Evolutionary conservation across 1,284 basidiomycete genomes (phyloP).

Genomic region (Trichosporon sp.): DNA sequence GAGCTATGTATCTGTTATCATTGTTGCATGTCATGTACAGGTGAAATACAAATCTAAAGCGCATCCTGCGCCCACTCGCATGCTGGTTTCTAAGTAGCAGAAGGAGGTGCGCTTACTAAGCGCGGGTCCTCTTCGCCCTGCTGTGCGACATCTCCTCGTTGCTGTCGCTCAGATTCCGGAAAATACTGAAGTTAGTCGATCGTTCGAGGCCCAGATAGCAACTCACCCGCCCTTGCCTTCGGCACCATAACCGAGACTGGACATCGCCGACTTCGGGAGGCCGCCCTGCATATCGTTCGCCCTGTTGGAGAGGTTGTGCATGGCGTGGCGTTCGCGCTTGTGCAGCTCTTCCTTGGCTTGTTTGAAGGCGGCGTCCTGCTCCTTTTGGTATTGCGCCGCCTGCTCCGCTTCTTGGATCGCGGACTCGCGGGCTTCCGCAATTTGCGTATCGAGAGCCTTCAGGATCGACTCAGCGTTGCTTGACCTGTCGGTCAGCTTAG

Average conservation of each 20-base stretch:
- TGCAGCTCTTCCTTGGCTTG: background rate
- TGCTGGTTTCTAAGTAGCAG: background rate
- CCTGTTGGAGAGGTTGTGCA: background rate
- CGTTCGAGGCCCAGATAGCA: background rate
- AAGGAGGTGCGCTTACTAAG: background rate
- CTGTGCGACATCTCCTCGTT: background rate
- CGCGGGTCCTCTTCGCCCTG: conserved; percentile 3
- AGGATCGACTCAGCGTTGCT: conserved; percentile 63
- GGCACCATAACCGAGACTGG: background rate
- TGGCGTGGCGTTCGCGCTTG: background rate
- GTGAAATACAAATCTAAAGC: conserved; percentile 1
- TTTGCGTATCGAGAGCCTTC: conserved; percentile 54
- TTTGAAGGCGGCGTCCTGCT: conserved; percentile 12
- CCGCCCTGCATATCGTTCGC: background rate
- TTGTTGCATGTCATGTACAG: conserved; percentile 6
- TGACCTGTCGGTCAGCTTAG: conserved; percentile 55
- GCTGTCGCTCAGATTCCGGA: background rate
- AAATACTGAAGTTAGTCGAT: background rate
- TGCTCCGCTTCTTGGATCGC: conserved; percentile 11
- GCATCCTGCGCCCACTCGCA: background rate
- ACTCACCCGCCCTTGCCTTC: background rate
- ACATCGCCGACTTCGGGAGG: background rate
- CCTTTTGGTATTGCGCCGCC: conserved; percentile 2
- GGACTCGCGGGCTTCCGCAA: conserved; percentile 18
- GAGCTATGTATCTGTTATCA: background rate